These are phyloP conservation scores for Petunia hybrid DNA, from an alignment of 305 asterid genomes.

Conservation along the genomic window DNA sequence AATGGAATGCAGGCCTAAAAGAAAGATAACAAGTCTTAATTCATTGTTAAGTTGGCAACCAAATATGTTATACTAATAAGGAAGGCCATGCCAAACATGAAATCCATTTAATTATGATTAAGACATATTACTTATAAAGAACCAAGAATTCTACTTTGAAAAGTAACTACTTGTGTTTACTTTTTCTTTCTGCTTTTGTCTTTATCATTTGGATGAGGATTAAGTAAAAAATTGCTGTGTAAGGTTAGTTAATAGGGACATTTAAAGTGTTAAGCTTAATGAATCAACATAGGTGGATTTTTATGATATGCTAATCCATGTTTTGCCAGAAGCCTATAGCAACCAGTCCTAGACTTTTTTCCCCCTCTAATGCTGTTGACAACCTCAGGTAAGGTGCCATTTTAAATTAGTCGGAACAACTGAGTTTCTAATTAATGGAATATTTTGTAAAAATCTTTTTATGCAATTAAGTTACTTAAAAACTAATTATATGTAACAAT, in stretches of 20 bases:
- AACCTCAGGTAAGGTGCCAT: background rate
- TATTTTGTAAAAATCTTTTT: background rate
- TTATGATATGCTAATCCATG: background rate
- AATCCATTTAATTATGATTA: constrained; percentile 27
- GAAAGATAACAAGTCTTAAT: constrained; percentile 18
- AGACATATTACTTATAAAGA: background rate
- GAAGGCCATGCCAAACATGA: constrained; percentile 11
- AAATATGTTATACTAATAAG: constrained; percentile 9
- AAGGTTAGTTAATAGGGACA: constrained; percentile 1
- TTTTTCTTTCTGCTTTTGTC: too few species aligned
- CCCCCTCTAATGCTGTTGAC: background rate
- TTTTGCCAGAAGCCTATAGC: background rate
- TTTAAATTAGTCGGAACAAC: background rate
- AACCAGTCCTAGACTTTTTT: background rate
- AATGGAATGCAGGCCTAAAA: constrained; percentile 31
- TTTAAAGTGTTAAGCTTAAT: background rate
- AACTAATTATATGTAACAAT: background rate
- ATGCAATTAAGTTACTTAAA: background rate
- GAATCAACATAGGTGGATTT: constrained; percentile 3
- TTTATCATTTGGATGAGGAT: constrained; percentile 18
- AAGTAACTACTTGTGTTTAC: constrained; percentile 25
- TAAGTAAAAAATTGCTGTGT: constrained; percentile 21
- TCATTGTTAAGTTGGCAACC: constrained; percentile 27
- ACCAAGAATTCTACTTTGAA: constrained; percentile 25
- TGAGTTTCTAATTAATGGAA: background rate